A percentile compares a stretch with the other conserved stretches of the same genome.
phyloP scores from a whole-genome alignment of 495 filamentous ascomycete species.

The Glonium stellatum region DNA sequence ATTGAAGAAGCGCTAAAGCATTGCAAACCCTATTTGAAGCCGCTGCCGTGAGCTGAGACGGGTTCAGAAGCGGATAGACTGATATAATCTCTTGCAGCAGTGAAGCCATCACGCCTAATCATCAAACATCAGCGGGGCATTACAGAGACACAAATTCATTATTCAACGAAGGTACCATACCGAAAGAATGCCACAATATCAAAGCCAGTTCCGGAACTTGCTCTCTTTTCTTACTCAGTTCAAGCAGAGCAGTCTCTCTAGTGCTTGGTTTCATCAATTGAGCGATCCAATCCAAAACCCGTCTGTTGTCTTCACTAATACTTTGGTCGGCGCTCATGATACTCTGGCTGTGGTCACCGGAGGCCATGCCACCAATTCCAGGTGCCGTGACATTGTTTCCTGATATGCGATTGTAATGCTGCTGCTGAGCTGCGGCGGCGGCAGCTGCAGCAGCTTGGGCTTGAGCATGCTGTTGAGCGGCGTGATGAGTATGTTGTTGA shows the following conservation, averaged over 20 bases:
- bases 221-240: slow-evolving; percentile 97
- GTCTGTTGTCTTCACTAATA: slow-evolving; percentile 83
- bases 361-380: slow-evolving; percentile 10
- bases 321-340: slow-evolving; percentile 41
- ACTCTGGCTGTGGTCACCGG: background rate
- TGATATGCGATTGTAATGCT: slow-evolving; percentile 72
- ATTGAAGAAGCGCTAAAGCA: slow-evolving; percentile 91
- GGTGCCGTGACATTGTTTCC: slow-evolving; percentile 48
- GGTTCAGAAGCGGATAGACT: slow-evolving; percentile 92
- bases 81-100: slow-evolving; percentile 98
- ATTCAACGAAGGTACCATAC: slow-evolving; percentile 46
- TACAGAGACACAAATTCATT: background rate
- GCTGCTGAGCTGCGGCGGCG: slow-evolving; percentile 60
- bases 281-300: slow-evolving; percentile 86
- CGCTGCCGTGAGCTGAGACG: slow-evolving; percentile 91
- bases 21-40: slow-evolving; percentile 98
- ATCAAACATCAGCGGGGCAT: background rate
- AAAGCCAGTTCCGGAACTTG: slow-evolving; percentile 94
- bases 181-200: slow-evolving; percentile 98
- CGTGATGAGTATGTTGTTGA: slow-evolving; percentile 53
- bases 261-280: slow-evolving; percentile 83
- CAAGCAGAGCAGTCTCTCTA: slow-evolving; percentile 83
- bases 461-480: slow-evolving; percentile 45
- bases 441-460: slow-evolving; percentile 56
- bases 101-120: slow-evolving; percentile 90